Base-by-base conservation (phyloP, 2,329 filamentous ascomycete species). In the Alternaria atra region DNA sequence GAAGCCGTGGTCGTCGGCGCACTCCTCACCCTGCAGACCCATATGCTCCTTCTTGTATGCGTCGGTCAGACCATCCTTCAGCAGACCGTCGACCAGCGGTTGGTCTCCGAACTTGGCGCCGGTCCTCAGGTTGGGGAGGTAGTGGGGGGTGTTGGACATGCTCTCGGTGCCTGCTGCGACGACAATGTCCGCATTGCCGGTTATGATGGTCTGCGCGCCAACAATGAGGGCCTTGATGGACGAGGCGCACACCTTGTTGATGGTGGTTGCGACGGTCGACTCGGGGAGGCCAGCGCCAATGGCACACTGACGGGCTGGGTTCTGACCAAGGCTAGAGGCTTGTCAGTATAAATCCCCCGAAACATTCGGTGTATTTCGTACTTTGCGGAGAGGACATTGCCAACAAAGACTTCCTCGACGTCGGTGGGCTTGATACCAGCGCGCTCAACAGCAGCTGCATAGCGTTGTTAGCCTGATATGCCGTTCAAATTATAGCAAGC, bases 241-340 rank as follows among this genome's bases (percentile, higher is more conserved):
- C 9, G 94, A 97, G 67, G 95, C 95, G 87, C 95, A 99, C 79
- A 99, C 95, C 85, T 99, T 99, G 90, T 99, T 99, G 77, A 99
- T 88, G 53, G 94, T 97, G 46, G 95, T 99, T 82, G 90, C 91
- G 71, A 96, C 87, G 67, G 91, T 91, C 55, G 87, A 86, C 66
- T 96, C 86, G 55, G 89, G 83, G 67, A 99, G 91, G 65, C 95
- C 95, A 75, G 93, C 95, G 73, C 90, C 88, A 75, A 99, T 87
- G 73, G 94, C 93, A 81, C 92, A 96, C 84, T 99, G 95, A 75
- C 95, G 90, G 71, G 95, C 94, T 69, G 96, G 95, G 78, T 96
- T 97, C 83, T 99, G 95, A 67, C 95, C 95, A 72, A 98, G 87
- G 80, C 94, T 97, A 51, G 12, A n/a, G 12, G 34, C 71, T 32